Evolutionary conservation across 129 eudicot species (phyloP).

Genomic region (Helianthus tuberosus): DNA sequence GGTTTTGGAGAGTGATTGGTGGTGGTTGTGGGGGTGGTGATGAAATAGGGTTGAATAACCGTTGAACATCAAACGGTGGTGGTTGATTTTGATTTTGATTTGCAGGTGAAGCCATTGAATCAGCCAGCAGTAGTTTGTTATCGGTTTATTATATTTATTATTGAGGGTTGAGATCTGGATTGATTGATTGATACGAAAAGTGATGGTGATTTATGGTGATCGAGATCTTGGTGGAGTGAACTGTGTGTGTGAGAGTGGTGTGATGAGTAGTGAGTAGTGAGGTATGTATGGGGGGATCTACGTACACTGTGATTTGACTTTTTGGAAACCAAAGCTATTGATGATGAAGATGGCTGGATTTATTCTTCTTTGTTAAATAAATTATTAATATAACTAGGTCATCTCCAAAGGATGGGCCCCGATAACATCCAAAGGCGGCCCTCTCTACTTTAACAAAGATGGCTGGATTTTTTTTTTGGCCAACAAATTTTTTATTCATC

Average conservation of each 20-base stretch:
- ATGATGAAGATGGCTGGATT: constrained; percentile 19
- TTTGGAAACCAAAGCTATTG: constrained; percentile 22
- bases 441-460: no score
- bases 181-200: neutral
- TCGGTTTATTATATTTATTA: neutral
- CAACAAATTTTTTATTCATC: no score
- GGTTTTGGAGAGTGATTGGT: constrained; percentile 43
- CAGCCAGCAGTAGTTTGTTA: neutral
- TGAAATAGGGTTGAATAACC: constrained; percentile 50
- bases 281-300: constrained; percentile 24
- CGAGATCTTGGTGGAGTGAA: constrained; percentile 10
- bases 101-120: constrained; percentile 37
- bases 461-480: no score
- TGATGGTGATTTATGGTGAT: neutral
- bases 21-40: constrained; percentile 36
- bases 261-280: neutral
- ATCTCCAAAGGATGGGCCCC: no score
- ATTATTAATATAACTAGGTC: no score
- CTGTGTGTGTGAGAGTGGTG: neutral
- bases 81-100: constrained; percentile 39
- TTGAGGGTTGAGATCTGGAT: constrained; percentile 15
- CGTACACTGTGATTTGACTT: constrained; percentile 28
- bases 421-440: no score
- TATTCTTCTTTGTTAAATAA: neutral
- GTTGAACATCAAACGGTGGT: constrained; percentile 64